These are phyloP conservation scores for Aureobasidium pullulans DNA, from an alignment of 2,329 filamentous ascomycete species.

Conservation along the genomic window DNA sequence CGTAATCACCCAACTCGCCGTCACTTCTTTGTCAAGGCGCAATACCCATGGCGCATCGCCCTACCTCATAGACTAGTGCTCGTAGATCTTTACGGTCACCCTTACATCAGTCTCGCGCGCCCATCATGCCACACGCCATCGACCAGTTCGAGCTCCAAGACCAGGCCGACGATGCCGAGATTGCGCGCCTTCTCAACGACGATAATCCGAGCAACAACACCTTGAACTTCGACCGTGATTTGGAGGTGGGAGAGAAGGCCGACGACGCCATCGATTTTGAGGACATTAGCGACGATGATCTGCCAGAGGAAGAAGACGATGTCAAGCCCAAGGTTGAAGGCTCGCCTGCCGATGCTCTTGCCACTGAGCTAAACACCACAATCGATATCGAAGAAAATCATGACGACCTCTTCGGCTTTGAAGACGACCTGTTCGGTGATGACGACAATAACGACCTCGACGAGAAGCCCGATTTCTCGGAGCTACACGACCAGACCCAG, in stretches of 20 bases:
- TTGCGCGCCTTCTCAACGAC: slow-evolving; percentile 23
- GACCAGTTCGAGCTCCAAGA: slow-evolving; percentile 19
- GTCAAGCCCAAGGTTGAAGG: slow-evolving; percentile 13
- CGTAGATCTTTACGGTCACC: background rate
- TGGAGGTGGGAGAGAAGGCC: slow-evolving; percentile 64
- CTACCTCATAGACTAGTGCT: background rate
- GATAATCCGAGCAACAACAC: slow-evolving; percentile 20
- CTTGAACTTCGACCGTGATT: slow-evolving; percentile 25
- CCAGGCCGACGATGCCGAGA: slow-evolving; percentile 24
- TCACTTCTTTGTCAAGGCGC: background rate
- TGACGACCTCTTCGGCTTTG: slow-evolving; percentile 37
- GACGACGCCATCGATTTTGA: slow-evolving; percentile 87
- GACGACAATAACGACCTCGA: slow-evolving; percentile 28
- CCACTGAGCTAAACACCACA: background rate
- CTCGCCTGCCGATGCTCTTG: slow-evolving; percentile 5
- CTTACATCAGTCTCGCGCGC: background rate
- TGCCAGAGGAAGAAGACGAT: slow-evolving; percentile 67
- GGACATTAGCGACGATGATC: slow-evolving; percentile 85
- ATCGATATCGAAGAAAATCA: slow-evolving; percentile 4
- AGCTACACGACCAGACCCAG: slow-evolving; percentile 15
- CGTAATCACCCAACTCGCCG: background rate
- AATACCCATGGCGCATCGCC: slow-evolving; percentile 1
- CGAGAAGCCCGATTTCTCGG: background rate
- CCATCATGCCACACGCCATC: slow-evolving; percentile 33
- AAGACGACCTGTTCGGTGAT: slow-evolving; percentile 63